phyloP scores from a whole-genome alignment of 2,329 filamentous ascomycete species.

The Fusarium sp. region DNA sequence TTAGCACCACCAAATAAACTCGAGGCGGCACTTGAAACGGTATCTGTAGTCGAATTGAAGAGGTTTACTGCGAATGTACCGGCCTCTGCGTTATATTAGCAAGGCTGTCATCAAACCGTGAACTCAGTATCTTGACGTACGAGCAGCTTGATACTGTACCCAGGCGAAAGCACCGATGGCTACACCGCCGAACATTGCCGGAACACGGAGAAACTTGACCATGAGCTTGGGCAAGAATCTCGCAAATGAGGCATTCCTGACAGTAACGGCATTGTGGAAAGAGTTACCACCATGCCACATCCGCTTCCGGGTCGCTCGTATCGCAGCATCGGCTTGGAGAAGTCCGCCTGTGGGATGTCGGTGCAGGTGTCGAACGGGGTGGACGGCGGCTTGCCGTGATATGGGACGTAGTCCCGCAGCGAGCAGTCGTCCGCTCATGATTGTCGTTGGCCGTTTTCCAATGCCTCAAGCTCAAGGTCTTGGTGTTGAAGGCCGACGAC shows the following conservation, averaged over 20 bases:
- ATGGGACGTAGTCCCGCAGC: slow-evolving; percentile 77
- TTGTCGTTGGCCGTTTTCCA: slow-evolving; percentile 31
- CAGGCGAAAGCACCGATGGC: slow-evolving; percentile 90
- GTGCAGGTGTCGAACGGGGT: slow-evolving; percentile 71
- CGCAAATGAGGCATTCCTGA: slow-evolving; percentile 72
- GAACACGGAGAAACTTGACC: slow-evolving; percentile 87
- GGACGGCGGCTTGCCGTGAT: slow-evolving; percentile 68
- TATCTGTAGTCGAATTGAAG: slow-evolving; percentile 77
- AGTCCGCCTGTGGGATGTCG: slow-evolving; percentile 75
- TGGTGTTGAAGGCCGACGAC: slow-evolving; percentile 42
- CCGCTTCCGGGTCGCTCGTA: slow-evolving; percentile 69
- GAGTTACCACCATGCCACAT: slow-evolving; percentile 84
- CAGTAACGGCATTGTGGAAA: slow-evolving; percentile 81
- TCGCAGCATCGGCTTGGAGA: slow-evolving; percentile 71
- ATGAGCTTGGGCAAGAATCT: slow-evolving; percentile 84
- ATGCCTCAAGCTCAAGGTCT: slow-evolving; percentile 32
- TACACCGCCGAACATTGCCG: slow-evolving; percentile 90
- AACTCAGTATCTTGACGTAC: slow-evolving; percentile 61
- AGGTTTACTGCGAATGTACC: slow-evolving; percentile 69
- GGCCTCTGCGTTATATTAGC: slow-evolving; percentile 56
- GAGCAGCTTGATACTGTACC: slow-evolving; percentile 93
- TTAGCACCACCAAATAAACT: slow-evolving; percentile 77
- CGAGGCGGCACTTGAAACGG: slow-evolving; percentile 74
- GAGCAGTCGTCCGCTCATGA: slow-evolving; percentile 59
- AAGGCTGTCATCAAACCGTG: background rate